Base-by-base conservation (phyloP, 1,139 yeast species). In the Candida tropicalis region DNA sequence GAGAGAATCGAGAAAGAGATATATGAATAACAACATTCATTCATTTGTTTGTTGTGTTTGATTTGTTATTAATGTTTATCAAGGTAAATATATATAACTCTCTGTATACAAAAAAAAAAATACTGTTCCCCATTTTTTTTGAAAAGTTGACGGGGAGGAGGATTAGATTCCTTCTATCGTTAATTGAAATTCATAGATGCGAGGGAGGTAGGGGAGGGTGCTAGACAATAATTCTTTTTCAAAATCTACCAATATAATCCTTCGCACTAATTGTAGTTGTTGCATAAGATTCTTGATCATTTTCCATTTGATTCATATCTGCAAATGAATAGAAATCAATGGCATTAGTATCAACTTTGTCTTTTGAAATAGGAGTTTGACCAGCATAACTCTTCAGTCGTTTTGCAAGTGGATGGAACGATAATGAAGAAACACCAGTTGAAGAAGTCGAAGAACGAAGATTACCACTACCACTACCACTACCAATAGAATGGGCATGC, bases 251-350 rank as follows among this genome's bases (percentile, higher is more conserved):
- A 36, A 52, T 48, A 20, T 52, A 52, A 39, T 52, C 55, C 22
- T 49, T 47, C 12, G 53, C 55, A 40, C 40, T 46, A 15, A 52
- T 49, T 4, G 55, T 52, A 35, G 54, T 41, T n/a, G 28, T 45
- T 39, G 28, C 41, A n/a, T 41, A 33, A 16, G 22, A 28, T 39
- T 45, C 38, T 16, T 48, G 44, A 11, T 43, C 49, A 29, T 48
- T 50, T 39, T 52, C 54, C 35, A 50, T 46, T 24, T 39, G 42
- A 5, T 51, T 36, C 57, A 65, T 63, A 39, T 66, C 71, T 5
- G 69, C 70, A 52, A 60, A 66, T 13, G 68, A 63, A 46, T 63
- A 66, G 42, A 61, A 66, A 35, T 64, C 66, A 41, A 66, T 63
- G 9, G 41, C 35, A 22, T 42, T 41, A 10, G 47, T 20, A 38